Evolutionary conservation across 2,329 filamentous ascomycete species (phyloP).

Genomic region (Pseudonectria foliicola): DNA sequence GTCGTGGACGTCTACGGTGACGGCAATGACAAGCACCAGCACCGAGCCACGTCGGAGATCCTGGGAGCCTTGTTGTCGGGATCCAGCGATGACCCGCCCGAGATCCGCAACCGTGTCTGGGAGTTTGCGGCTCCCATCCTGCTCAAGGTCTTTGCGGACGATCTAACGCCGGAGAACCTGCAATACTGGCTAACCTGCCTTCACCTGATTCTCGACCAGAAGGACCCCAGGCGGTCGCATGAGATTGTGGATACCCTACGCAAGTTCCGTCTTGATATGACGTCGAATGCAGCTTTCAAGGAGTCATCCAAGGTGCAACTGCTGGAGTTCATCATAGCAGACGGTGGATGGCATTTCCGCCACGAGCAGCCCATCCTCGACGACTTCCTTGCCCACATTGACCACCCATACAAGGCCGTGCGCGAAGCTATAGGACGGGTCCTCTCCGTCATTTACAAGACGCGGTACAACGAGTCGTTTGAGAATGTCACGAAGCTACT

Average conservation of each 20-base stretch:
- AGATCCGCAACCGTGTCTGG: conserved; percentile 74
- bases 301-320: conserved; percentile 94
- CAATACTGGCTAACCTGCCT: conserved; percentile 93
- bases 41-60: conserved; percentile 91
- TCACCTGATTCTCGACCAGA: conserved; percentile 78
- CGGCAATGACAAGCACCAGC: conserved; percentile 94
- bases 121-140: conserved; percentile 85
- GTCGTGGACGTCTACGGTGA: conserved; percentile 75
- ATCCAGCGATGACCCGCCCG: conserved; percentile 67
- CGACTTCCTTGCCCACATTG: conserved; percentile 83
- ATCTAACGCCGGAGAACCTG: conserved; percentile 87
- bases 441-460: conserved; percentile 81
- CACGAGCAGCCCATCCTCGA: conserved; percentile 80
- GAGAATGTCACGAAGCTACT: conserved; percentile 69
- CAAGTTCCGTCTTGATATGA: conserved; percentile 85
- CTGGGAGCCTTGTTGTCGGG: conserved; percentile 77
- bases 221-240: conserved; percentile 81
- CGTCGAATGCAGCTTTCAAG: conserved; percentile 95
- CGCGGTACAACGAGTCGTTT: conserved; percentile 90
- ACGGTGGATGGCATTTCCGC: conserved; percentile 94
- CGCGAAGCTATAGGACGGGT: conserved; percentile 90
- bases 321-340: conserved; percentile 78
- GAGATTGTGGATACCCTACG: conserved; percentile 79
- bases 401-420: conserved; percentile 97
- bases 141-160: conserved; percentile 79